Base-by-base conservation (phyloP, 345 rosid genomes). In the Aquilaria sinensis region DNA sequence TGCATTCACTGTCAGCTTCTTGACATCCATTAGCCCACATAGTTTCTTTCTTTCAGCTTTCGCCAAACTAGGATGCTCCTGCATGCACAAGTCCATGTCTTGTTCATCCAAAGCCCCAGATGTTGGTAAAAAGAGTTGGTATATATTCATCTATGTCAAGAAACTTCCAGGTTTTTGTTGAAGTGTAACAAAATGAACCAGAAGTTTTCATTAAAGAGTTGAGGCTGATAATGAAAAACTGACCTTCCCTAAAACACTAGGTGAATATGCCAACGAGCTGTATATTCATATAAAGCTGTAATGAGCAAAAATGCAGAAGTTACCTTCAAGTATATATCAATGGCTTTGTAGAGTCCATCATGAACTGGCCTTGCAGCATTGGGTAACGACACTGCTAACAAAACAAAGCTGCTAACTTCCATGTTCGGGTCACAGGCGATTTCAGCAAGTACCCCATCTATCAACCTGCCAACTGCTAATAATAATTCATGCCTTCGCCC, bases 311-410 rank as follows among this genome's bases (percentile, higher is more conserved):
- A 37, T 37, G 43, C 43, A 37, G 43, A 37, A 37, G 5, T 0
- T 37, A 37, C 34, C 12, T 85, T 86, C 58, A 93, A 79, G 82
- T 76, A 93, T 63, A 64, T 53, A 67, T 88, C 97, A 55, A 93
- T 81, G 66, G 98, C 97, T 66, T 81, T 86, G 81, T 93, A 93
- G 10, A 93, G 70, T 47, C 83, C 84, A 54, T 93, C 97, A 57
- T 93, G 90, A 63, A 77, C 65, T 15, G 84, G 86, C 63, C 98
- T 83, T n/a, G 83, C 88, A 41, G 86, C 66, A 56, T 88, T 88
- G 0, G 97, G 94, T 65, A 93, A 72, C 0, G 77, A 78, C 66
- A 41, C 78, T 8, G 92, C 72, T 37, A 93, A 55, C 58, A 84
- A 82, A 0, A 81, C 50, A 62, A 93, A 90, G 67, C 82, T 79